These are phyloP conservation scores for Blastocladiella emersonii DNA, from an alignment of 371 early-diverging fungal species.

Conservation along the genomic window DNA sequence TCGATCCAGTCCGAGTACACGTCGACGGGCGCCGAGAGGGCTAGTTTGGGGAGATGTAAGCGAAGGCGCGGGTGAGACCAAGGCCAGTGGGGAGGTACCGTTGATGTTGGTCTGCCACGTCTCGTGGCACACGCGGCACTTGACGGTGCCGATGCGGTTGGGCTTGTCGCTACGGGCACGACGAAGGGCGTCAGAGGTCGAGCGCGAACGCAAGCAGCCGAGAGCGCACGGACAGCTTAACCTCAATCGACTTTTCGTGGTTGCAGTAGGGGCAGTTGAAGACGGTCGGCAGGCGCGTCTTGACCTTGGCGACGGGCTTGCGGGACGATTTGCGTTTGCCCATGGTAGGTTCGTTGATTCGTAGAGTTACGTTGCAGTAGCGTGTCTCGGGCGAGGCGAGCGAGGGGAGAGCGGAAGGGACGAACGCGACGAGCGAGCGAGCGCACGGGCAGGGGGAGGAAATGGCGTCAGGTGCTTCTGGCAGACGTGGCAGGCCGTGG, in stretches of 20 bases:
- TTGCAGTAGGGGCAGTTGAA: constrained; percentile 86
- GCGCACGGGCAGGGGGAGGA: too few species aligned
- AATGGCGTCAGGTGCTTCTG: too few species aligned
- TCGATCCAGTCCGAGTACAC: constrained; percentile 55
- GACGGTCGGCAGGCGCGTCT: constrained; percentile 55
- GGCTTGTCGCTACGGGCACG: constrained; percentile 34
- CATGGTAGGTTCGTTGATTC: constrained; percentile 23
- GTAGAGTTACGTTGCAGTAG: background rate
- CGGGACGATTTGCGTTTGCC: constrained; percentile 79
- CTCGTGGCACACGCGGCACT: constrained; percentile 62
- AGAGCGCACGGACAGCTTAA: constrained; percentile 59
- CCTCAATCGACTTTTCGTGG: constrained; percentile 66
- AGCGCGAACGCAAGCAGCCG: background rate
- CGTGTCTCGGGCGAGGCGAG: too few species aligned
- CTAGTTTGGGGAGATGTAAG: background rate
- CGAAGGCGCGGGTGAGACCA: background rate
- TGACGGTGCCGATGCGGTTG: constrained; percentile 43
- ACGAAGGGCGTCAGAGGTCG: constrained; percentile 4
- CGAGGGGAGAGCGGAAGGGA: too few species aligned
- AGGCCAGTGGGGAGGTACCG: constrained; percentile 18
- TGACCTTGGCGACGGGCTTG: constrained; percentile 52
- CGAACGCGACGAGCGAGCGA: too few species aligned
- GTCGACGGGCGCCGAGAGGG: constrained; percentile 38
- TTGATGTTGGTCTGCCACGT: constrained; percentile 49
- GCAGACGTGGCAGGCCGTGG: too few species aligned